Evolutionary conservation across 495 filamentous ascomycete species (phyloP).

Genomic region (Bombardia bombarda): DNA sequence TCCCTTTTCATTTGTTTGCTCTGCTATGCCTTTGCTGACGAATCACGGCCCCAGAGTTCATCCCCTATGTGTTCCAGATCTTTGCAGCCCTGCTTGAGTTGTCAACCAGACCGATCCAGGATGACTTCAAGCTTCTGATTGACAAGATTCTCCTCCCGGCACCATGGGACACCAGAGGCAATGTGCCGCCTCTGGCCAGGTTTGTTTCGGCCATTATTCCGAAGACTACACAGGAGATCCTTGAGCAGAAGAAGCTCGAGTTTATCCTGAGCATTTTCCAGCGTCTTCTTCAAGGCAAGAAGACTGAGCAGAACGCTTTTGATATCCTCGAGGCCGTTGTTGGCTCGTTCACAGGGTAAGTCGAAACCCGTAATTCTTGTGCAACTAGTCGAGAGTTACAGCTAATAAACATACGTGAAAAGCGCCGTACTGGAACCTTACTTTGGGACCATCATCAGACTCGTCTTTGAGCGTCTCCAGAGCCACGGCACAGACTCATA

Average conservation of each 20-base stretch:
- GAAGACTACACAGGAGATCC: constrained; percentile 61
- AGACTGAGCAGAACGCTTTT: constrained; percentile 74
- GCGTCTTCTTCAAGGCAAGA: constrained; percentile 62
- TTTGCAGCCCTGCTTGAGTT: constrained; percentile 82
- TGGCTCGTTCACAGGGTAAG: constrained; percentile 60
- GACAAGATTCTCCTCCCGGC: constrained; percentile 63
- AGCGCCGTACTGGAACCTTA: constrained; percentile 63
- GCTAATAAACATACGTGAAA: constrained; percentile 38
- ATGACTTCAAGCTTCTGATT: constrained; percentile 69
- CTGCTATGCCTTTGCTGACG: constrained; percentile 9
- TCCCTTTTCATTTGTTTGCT: not conserved
- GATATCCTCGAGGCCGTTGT: constrained; percentile 81
- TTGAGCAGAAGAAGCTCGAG: constrained; percentile 62
- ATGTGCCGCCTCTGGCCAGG: constrained; percentile 81
- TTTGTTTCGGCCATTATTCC: constrained; percentile 78
- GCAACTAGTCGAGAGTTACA: no score
- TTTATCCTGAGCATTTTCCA: constrained; percentile 88
- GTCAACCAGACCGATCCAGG: constrained; percentile 62
- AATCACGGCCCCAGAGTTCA: constrained; percentile 60
- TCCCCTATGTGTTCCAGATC: constrained; percentile 93
- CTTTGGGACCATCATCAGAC: constrained; percentile 67
- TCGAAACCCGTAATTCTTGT: no score
- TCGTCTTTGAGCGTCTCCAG: constrained; percentile 78
- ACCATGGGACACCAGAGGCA: constrained; percentile 85
- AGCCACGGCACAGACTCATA: constrained; percentile 67